Base-by-base conservation (phyloP, 2,329 filamentous ascomycete species). In the Apiospora koreana region DNA sequence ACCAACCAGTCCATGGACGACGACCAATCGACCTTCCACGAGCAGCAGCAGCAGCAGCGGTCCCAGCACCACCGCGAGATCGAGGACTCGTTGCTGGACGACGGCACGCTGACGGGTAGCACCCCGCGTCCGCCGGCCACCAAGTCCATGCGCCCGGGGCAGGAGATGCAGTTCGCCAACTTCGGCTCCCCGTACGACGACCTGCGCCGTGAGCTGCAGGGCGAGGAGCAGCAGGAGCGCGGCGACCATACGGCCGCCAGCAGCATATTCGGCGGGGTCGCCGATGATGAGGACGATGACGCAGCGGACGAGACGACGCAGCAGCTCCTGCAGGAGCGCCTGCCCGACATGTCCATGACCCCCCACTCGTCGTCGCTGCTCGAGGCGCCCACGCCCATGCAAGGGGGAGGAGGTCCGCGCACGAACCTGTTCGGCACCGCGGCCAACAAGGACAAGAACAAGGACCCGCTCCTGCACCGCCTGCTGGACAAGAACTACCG, bases 401-500 rank as follows among this genome's bases (percentile, higher is more conserved):
- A 69, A 72, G 70, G 65, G 3, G 65, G 45, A 21, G 70, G 66
- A 1, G 65, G 45, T 10, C 18, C 16, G 3, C 66, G 66, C 21
- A 68, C 66, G 25, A 69, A 73, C 69, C 66, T 72, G 69, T 64
- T 74, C 73, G 28, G 72, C 73, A 4, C 72, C 74, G 3, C n/a
- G n/a, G n/a, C 76, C 76, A 66, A 21, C 41, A 69, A 70, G 46
- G 79, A 73, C 68, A 78, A 72, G 78, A 85, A 84, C 76, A 88
- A 90, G 71, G 94, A 98, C 78, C 93, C 93, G 2, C 86, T 98
- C 10, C 87, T 99, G 50, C 95, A 98, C 80, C 93, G 93, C 71
- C 87, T 98, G n/a, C 89, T 97, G 6, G 95, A 98, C 84, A 98
- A 97, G 82, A 98, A 93, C 70, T 99, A 97, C 83, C 93, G 95